A percentile compares a stretch with the other conserved stretches of the same genome.
These are phyloP conservation scores for Aureobasidium mangrovei DNA, from an alignment of 2,329 filamentous ascomycete genomes.

Conservation along the genomic window DNA sequence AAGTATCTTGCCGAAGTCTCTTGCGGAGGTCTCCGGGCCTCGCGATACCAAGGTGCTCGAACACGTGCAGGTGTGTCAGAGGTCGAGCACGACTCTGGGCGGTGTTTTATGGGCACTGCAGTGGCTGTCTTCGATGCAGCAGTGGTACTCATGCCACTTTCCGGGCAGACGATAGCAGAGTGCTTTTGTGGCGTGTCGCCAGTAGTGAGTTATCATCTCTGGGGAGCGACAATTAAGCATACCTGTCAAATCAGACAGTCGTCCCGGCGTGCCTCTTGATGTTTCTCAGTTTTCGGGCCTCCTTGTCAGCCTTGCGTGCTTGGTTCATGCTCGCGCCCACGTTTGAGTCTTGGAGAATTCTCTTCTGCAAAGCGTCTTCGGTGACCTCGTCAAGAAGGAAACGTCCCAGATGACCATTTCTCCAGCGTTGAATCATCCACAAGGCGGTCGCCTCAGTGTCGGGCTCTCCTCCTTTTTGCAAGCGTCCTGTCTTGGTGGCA, in stretches of 20 bases:
- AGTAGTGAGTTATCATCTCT: too few relatives aligned
- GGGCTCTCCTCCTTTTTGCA: slow-evolving; percentile 63
- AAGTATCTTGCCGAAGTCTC: not conserved
- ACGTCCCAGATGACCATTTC: slow-evolving; percentile 62
- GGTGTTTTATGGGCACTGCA: too few relatives aligned
- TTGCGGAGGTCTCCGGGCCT: too few relatives aligned
- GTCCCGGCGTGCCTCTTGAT: slow-evolving; percentile 1
- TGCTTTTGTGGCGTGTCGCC: not conserved
- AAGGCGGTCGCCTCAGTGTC: slow-evolving; percentile 65
- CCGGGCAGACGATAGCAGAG: too few relatives aligned
- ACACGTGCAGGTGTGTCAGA: too few relatives aligned
- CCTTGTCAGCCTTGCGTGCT: slow-evolving; percentile 58
- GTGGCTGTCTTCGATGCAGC: not conserved
- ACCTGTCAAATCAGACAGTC: not conserved
- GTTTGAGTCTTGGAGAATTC: slow-evolving; percentile 36
- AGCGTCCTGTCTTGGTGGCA: slow-evolving; percentile 64
- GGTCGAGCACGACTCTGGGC: too few relatives aligned
- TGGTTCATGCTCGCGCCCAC: slow-evolving; percentile 55
- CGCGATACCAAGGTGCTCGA: too few relatives aligned
- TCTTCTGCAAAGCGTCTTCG: slow-evolving; percentile 49
- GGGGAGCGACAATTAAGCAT: too few relatives aligned
- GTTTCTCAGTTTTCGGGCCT: slow-evolving; percentile 25
- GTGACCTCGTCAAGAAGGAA: slow-evolving; percentile 73
- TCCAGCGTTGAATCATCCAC: slow-evolving; percentile 76
- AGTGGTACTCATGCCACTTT: too few relatives aligned